phyloP scores from a whole-genome alignment of 768 basidiomycete genomes.

The Nevesoporus exiguus region DNA sequence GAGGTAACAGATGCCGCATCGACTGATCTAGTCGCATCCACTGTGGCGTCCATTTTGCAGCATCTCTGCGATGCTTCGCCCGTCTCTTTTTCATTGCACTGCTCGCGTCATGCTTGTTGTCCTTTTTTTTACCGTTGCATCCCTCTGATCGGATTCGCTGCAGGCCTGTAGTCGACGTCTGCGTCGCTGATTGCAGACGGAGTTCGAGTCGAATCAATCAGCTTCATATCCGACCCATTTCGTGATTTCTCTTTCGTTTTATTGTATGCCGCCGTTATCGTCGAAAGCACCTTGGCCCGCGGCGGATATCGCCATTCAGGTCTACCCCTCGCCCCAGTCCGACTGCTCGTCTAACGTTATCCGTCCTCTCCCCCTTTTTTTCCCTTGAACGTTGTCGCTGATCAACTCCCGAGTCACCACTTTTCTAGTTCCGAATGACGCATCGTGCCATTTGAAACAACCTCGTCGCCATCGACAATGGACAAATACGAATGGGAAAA shows the following conservation, averaged over 20 bases:
- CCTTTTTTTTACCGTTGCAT: not conserved
- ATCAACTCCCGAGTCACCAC: too few species aligned
- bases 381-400: too few species aligned
- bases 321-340: too few species aligned
- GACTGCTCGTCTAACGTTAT: too few species aligned
- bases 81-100: not conserved
- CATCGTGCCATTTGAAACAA: too few species aligned
- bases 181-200: constrained; percentile 1
- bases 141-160: not conserved
- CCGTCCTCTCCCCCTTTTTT: too few species aligned
- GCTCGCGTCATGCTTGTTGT: not conserved
- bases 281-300: too few species aligned
- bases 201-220: not conserved
- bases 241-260: not conserved
- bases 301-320: too few species aligned
- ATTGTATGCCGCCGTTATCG: too few species aligned
- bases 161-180: not conserved
- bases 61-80: not conserved
- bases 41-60: not conserved
- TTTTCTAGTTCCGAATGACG: too few species aligned
- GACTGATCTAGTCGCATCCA: not conserved
- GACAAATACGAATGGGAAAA: too few species aligned
- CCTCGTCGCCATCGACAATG: too few species aligned
- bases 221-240: not conserved
- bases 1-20: not conserved